A percentile compares a stretch with the other conserved stretches of the same genome.
Conservation (phyloP, 2,329 filamentous ascomycete genomes). For the Aspergillus sp. region DNA sequence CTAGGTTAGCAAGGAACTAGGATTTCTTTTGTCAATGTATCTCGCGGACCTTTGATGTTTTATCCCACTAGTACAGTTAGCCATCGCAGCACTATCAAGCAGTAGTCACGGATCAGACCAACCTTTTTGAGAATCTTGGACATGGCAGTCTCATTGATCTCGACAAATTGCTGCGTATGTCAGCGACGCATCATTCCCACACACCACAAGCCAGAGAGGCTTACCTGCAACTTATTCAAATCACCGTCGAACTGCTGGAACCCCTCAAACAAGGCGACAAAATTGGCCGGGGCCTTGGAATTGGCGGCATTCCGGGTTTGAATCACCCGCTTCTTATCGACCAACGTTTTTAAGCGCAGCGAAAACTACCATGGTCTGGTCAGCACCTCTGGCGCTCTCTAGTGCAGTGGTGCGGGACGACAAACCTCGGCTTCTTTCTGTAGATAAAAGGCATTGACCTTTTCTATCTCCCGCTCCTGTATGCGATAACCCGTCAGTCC, state of each 20-base stretch:
- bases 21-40: background rate
- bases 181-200: background rate
- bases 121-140: conserved; percentile 98
- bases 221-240: conserved; percentile 77
- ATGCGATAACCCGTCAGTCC: background rate
- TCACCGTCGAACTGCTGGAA: conserved; percentile 97
- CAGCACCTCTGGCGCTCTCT: background rate
- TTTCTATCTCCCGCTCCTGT: conserved; percentile 93
- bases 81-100: conserved; percentile 9
- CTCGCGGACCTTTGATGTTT: conserved; percentile 73
- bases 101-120: conserved; percentile 15
- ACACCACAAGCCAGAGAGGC: conserved; percentile 9
- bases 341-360: conserved; percentile 78
- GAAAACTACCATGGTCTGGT: conserved; percentile 58
- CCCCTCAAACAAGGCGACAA: conserved; percentile 89
- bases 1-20: conserved; percentile 9
- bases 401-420: conserved; percentile 6
- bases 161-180: conserved; percentile 71
- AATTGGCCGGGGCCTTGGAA: conserved; percentile 84
- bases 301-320: conserved; percentile 68
- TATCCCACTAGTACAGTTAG: conserved; percentile 65
- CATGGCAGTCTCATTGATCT: conserved; percentile 95
- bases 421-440: conserved; percentile 95
- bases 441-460: conserved; percentile 95
- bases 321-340: conserved; percentile 90